These are phyloP conservation scores for Alternaria sp. DNA, from an alignment of 2,329 filamentous ascomycete genomes.

Conservation along the genomic window DNA sequence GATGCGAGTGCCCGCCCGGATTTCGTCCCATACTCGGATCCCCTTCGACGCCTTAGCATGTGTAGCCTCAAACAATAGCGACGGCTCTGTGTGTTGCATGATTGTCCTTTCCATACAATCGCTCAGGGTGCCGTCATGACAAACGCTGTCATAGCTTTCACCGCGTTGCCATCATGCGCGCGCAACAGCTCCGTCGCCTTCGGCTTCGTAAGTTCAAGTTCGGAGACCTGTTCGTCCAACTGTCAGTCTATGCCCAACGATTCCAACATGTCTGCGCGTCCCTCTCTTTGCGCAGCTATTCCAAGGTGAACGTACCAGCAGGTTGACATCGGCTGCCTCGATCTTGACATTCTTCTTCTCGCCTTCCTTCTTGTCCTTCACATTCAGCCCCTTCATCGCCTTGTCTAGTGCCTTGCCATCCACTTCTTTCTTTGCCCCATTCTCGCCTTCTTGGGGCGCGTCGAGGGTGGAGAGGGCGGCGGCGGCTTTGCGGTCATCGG, in stretches of 20 bases:
- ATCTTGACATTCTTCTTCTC: conserved; percentile 69
- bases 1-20: neutral
- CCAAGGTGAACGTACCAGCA: conserved; percentile 64
- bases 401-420: conserved; percentile 74
- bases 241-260: conserved; percentile 4
- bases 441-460: conserved; percentile 57
- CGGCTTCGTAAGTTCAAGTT: conserved; percentile 73
- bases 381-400: conserved; percentile 69
- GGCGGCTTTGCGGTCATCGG: conserved; percentile 79
- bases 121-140: conserved; percentile 42
- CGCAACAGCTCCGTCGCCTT: conserved; percentile 79
- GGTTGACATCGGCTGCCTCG: conserved; percentile 71
- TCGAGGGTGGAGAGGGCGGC: conserved; percentile 76
- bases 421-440: conserved; percentile 62
- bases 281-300: too few species aligned
- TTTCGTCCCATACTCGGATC: neutral
- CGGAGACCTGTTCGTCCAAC: conserved; percentile 56
- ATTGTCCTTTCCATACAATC: neutral
- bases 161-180: conserved; percentile 71
- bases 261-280: neutral
- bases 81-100: neutral
- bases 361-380: conserved; percentile 49
- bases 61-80: neutral
- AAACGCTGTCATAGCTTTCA: conserved; percentile 70
- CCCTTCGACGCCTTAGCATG: neutral